These are phyloP conservation scores for Poterioochromonas sp. DNA, from an alignment of 352 stramenopile genomes.

Conservation along the genomic window DNA sequence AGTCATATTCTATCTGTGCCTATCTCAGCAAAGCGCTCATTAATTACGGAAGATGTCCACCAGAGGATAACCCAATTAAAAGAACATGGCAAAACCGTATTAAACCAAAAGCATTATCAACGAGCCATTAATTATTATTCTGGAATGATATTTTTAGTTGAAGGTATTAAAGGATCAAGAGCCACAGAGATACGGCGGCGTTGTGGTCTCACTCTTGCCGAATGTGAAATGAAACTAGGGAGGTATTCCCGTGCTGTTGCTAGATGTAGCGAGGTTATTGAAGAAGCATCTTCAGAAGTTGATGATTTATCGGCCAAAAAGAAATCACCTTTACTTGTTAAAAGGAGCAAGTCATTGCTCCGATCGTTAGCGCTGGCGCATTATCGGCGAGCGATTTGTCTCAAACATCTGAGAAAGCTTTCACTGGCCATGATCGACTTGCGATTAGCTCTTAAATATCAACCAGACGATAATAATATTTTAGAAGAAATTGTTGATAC, in stretches of 20 bases:
- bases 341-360: no score
- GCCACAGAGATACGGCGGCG: background rate
- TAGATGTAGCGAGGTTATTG: constrained; percentile 17
- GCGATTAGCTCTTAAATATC: background rate
- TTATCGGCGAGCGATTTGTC: background rate
- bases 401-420: background rate
- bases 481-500: background rate
- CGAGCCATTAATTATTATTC: background rate
- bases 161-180: background rate
- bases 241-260: background rate
- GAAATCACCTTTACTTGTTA: no score
- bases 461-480: background rate
- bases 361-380: background rate
- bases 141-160: background rate
- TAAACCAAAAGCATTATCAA: background rate
- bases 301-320: background rate
- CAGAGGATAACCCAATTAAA: background rate
- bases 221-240: background rate
- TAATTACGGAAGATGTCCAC: background rate
- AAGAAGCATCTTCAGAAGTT: background rate
- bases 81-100: background rate
- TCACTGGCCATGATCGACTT: background rate
- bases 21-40: background rate
- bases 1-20: background rate
- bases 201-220: constrained; percentile 7